Conservation (phyloP, 2,329 filamentous ascomycete genomes). For the Sordariomycetes sp. region DNA sequence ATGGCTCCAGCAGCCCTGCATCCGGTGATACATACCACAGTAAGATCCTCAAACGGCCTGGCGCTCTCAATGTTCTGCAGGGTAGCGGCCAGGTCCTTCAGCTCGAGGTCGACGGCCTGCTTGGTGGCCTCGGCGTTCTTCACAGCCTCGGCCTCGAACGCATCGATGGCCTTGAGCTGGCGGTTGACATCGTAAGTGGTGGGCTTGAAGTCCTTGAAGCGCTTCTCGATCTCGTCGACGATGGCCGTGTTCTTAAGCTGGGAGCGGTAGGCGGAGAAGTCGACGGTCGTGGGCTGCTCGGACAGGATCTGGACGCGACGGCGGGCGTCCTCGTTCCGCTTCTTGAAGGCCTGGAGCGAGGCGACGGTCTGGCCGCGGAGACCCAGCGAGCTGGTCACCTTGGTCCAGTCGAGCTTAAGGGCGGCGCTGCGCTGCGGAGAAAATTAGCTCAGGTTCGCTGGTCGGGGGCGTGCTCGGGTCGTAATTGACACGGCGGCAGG, state of each 20-base stretch:
- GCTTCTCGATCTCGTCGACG: conserved; percentile 94
- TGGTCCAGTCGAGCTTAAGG: conserved; percentile 98
- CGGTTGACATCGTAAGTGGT: conserved; percentile 83
- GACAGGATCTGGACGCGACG: conserved; percentile 81
- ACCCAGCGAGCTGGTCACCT: conserved; percentile 87
- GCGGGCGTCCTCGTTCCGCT: conserved; percentile 97
- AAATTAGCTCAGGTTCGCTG: conserved; percentile 52
- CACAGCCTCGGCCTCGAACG: conserved; percentile 92
- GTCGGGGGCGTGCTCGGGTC: not conserved
- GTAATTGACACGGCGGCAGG: too few relatives aligned
- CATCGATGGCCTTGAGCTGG: conserved; percentile 97
- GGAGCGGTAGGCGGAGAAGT: conserved; percentile 89
- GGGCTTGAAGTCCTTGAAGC: conserved; percentile 87
- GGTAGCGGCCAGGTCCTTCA: conserved; percentile 89
- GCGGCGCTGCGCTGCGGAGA: conserved; percentile 80
- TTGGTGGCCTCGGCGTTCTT: conserved; percentile 97
- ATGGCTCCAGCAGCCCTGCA: not conserved
- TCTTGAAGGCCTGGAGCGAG: conserved; percentile 94
- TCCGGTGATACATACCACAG: conserved; percentile 70
- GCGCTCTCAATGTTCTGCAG: conserved; percentile 96
- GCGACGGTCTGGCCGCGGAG: conserved; percentile 90
- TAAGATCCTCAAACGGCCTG: conserved; percentile 91
- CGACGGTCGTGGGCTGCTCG: conserved; percentile 77
- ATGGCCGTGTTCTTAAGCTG: conserved; percentile 93
- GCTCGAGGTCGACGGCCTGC: conserved; percentile 88